Percentiles rank a stretch among this genome's conserved stretches.
These are phyloP conservation scores for Candida oleophila DNA, from an alignment of 805 yeast species.

Conservation along the genomic window DNA sequence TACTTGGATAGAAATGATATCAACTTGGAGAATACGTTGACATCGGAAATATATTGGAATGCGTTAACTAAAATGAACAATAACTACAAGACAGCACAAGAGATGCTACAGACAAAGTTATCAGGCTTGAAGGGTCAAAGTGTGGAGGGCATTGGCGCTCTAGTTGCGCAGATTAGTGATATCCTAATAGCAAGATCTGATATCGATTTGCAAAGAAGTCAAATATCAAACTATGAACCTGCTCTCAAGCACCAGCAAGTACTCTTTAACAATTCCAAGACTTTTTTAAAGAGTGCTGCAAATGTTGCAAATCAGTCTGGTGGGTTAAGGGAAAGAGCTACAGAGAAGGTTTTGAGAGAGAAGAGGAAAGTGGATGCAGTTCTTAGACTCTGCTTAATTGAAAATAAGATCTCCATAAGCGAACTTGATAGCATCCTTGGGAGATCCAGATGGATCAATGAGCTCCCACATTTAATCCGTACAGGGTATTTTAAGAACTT, in stretches of 20 bases:
- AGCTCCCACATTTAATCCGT: constrained; percentile 20
- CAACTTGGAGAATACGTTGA: constrained; percentile 10
- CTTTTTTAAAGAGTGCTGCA: constrained; percentile 46
- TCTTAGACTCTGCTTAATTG: constrained; percentile 45
- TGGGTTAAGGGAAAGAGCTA: constrained; percentile 48
- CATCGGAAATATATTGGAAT: constrained; percentile 34
- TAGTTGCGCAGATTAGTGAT: constrained; percentile 38
- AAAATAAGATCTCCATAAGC: constrained; percentile 28
- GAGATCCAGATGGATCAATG: constrained; percentile 27
- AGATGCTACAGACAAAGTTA: constrained; percentile 21
- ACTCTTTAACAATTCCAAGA: constrained; percentile 38
- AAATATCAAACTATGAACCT: constrained; percentile 23
- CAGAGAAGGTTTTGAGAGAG: constrained; percentile 42
- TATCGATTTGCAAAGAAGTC: constrained; percentile 50
- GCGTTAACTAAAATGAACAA: constrained; percentile 36
- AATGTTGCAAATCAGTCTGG: constrained; percentile 45
- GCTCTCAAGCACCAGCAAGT: constrained; percentile 29
- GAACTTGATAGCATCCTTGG: constrained; percentile 35
- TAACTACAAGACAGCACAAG: constrained; percentile 40
- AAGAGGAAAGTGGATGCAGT: constrained; percentile 46
- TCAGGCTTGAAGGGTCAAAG: constrained; percentile 16
- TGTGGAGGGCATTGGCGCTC: constrained; percentile 24
- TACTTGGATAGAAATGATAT: constrained; percentile 37
- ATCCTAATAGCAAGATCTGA: constrained; percentile 52
- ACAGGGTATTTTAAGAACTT: constrained; percentile 28